phyloP scores from a whole-genome alignment of 2,329 filamentous ascomycete species.

The Penicillium sp. region DNA sequence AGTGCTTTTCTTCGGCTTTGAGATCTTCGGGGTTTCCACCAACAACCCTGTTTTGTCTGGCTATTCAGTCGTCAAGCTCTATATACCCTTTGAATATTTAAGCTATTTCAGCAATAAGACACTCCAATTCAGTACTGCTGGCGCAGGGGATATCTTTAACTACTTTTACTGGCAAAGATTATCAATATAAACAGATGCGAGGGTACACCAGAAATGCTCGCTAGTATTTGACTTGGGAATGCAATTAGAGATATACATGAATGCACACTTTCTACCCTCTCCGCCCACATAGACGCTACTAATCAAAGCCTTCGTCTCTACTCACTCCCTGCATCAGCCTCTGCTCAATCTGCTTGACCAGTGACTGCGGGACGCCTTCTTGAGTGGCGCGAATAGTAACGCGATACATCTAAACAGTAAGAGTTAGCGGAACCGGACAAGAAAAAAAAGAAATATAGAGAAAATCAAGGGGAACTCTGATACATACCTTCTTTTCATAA shows the following conservation, averaged over 20 bases:
- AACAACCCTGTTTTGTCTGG: neutral
- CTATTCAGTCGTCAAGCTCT: neutral
- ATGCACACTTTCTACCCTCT: conserved; percentile 2
- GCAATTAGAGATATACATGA: conserved; percentile 24
- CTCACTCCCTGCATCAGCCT: conserved; percentile 60
- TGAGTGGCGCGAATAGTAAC: conserved; percentile 92
- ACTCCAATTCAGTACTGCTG: neutral
- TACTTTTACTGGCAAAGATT: neutral
- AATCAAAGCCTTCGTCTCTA: conserved; percentile 15
- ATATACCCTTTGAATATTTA: neutral
- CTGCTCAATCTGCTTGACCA: conserved; percentile 86
- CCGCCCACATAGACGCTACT: neutral
- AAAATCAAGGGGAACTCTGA: neutral
- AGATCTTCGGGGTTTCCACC: too few species aligned
- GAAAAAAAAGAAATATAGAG: neutral
- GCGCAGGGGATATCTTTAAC: too few species aligned
- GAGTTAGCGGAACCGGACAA: neutral
- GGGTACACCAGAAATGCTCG: conserved; percentile 7
- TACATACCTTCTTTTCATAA: conserved; percentile 78
- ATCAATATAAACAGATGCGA: conserved; percentile 9
- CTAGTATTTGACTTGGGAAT: conserved; percentile 20
- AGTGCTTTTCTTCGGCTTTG: too few species aligned
- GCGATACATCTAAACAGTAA: conserved; percentile 74
- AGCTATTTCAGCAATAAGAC: neutral
- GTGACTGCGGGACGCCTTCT: conserved; percentile 74